Conservation (phyloP, 495 filamentous ascomycete species). For the Aspergillus sclerotioniger region DNA sequence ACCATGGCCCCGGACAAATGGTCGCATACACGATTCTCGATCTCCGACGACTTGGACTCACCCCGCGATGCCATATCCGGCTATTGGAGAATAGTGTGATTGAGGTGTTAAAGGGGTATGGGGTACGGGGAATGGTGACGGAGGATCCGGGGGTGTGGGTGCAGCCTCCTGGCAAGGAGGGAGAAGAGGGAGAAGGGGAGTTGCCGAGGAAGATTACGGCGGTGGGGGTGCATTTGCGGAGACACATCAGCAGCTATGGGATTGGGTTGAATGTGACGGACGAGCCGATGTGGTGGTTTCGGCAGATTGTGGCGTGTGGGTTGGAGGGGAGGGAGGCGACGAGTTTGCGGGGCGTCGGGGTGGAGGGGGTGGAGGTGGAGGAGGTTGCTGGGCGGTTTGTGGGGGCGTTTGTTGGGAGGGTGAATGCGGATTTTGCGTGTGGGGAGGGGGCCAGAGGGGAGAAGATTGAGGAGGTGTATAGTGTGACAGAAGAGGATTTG, state of each 20-base stretch:
- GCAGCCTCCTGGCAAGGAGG: background rate
- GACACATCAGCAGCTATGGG: slow-evolving; percentile 84
- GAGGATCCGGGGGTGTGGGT: slow-evolving; percentile 89
- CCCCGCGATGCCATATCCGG: slow-evolving; percentile 65
- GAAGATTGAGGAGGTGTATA: slow-evolving; percentile 44
- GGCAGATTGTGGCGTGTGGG: slow-evolving; percentile 83
- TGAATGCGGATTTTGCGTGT: slow-evolving; percentile 44
- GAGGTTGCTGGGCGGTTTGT: slow-evolving; percentile 42
- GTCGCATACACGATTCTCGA: slow-evolving; percentile 88
- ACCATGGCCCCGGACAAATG: slow-evolving; percentile 91
- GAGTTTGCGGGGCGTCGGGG: slow-evolving; percentile 53
- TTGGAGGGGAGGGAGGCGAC: slow-evolving; percentile 74
- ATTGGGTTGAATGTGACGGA: slow-evolving; percentile 79
- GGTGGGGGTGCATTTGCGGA: slow-evolving; percentile 80
- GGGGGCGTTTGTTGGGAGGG: slow-evolving; percentile 35
- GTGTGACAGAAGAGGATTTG: slow-evolving; percentile 36
- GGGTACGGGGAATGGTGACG: slow-evolving; percentile 59
- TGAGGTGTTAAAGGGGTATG: slow-evolving; percentile 51
- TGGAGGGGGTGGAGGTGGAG: slow-evolving; percentile 25
- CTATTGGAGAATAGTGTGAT: slow-evolving; percentile 76
- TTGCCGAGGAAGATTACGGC: slow-evolving; percentile 76
- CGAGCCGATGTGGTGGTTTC: slow-evolving; percentile 63
- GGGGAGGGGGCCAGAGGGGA: slow-evolving; percentile 27
- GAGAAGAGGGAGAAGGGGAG: background rate
- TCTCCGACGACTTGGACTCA: slow-evolving; percentile 54